Evolutionary conservation across 495 filamentous ascomycete species (phyloP), one percentile per base, ranked within the genome.

Genomic region (Aspergillus leporis): DNA sequence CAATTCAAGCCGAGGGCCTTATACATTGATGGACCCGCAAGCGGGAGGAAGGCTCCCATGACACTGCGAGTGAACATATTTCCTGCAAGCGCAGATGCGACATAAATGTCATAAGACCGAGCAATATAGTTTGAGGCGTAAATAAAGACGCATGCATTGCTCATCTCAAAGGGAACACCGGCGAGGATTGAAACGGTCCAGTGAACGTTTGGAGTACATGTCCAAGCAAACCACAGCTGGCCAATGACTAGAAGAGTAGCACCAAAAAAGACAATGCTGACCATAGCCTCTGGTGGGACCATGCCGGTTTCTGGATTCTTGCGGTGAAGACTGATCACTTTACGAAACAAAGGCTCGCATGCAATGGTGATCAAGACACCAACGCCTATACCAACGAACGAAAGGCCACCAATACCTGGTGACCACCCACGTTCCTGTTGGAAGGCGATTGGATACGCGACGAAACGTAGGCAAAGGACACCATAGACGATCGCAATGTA

Each of bases 401-500:
- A 74, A 5, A 94, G 83, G 1, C 90, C 91, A 0, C 83, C 81
- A 34, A 87, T 69, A 10, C 84, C 83, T 1, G 81, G 71, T 0
- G 77, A 77, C 90, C 90, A 94, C 41, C 85, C 85, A 14, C 90
- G 86, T 38, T 88, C 71, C 7, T 85, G 66, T 5, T 79, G 75
- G 70, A 94, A 94, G 47, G 92, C 85, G 45, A 92, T 85, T 0
- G 91, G 91, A 58, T 84, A 87, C 5, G 89, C 87, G 19, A 91
- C 84, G 72, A 95, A 94, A 71, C 90, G 91, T 25, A 96, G 81
- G 63, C 93, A 94, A 1, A 96, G 77, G 53, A 91, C 88, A 9
- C 81, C 86, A 66, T 84, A 84, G 30, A 83, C 69, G 19, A 90
- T 67, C 5, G 83, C 80, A 43, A 88, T 80, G 59, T 88, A 89